Evolutionary conservation across 1,284 basidiomycete species (phyloP).

Genomic region (Cryptococcus amylolentus): DNA sequence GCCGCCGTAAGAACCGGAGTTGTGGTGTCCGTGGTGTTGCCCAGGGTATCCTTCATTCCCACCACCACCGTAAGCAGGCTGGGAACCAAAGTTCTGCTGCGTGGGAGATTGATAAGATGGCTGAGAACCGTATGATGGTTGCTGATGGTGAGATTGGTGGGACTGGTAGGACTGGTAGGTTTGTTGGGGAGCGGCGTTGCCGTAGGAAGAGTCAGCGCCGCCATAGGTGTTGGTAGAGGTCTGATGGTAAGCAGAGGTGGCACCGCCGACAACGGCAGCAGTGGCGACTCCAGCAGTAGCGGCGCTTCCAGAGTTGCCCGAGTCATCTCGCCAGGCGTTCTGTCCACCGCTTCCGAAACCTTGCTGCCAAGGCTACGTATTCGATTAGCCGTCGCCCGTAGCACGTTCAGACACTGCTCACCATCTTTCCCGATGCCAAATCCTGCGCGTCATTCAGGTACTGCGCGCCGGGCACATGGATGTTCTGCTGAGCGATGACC

Average conservation of each 20-base stretch:
- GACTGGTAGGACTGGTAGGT: slow-evolving; percentile 3
- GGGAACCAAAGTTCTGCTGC: slow-evolving; percentile 1
- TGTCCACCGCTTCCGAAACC: slow-evolving; percentile 47
- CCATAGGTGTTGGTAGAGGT: neutral
- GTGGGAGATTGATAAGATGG: slow-evolving; percentile 6
- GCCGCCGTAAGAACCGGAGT: slow-evolving; percentile 3
- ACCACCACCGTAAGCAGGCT: neutral
- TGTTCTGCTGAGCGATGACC: slow-evolving; percentile 45
- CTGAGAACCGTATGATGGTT: slow-evolving; percentile 4
- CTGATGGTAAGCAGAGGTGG: neutral
- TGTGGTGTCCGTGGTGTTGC: neutral
- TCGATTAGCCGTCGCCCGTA: neutral
- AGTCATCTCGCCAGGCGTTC: slow-evolving; percentile 37
- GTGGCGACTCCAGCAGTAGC: neutral
- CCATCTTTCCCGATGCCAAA: slow-evolving; percentile 45
- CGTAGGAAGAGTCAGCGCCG: neutral
- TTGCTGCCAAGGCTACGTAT: slow-evolving; percentile 43
- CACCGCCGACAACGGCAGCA: no score
- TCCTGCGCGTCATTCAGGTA: slow-evolving; percentile 48
- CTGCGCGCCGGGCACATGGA: slow-evolving; percentile 47
- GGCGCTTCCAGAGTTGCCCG: slow-evolving; percentile 25
- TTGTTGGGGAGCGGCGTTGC: neutral
- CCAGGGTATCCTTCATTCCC: slow-evolving; percentile 9
- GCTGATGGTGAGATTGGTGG: slow-evolving; percentile 2
- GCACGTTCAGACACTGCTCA: slow-evolving; percentile 11